These are phyloP conservation scores for Geopyxis carbonaria DNA, from an alignment of 495 filamentous ascomycete genomes.

Conservation along the genomic window DNA sequence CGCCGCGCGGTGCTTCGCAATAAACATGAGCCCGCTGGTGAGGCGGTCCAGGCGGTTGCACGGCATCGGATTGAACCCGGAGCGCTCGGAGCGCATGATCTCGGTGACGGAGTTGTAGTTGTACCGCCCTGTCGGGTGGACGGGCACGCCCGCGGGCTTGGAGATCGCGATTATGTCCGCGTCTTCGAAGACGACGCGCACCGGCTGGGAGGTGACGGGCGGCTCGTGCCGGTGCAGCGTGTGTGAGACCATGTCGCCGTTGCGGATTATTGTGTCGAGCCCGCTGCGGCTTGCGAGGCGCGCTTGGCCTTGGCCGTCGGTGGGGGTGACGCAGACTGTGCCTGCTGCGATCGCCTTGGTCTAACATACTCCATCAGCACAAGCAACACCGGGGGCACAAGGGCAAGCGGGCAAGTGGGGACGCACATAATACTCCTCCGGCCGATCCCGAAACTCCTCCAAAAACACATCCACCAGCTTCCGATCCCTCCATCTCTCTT, in stretches of 20 bases:
- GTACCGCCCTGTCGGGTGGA: slow-evolving; percentile 88
- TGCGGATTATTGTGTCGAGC: slow-evolving; percentile 43
- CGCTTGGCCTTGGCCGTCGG: background rate
- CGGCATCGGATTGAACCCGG: slow-evolving; percentile 55
- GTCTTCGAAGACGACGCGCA: slow-evolving; percentile 76
- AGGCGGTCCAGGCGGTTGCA: slow-evolving; percentile 89
- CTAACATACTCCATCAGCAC: background rate
- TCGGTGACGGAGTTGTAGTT: slow-evolving; percentile 87
- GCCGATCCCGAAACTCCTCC: slow-evolving; percentile 73
- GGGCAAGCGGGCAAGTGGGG: background rate
- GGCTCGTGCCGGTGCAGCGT: slow-evolving; percentile 93
- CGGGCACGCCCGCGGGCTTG: slow-evolving; percentile 86
- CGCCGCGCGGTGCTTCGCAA: slow-evolving; percentile 64
- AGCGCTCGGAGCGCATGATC: slow-evolving; percentile 69
- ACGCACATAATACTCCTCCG: slow-evolving; percentile 68
- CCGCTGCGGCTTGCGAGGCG: background rate
- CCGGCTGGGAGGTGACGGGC: slow-evolving; percentile 61
- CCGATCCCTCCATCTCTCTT: slow-evolving; percentile 70
- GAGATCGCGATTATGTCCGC: slow-evolving; percentile 86
- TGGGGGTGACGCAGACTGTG: slow-evolving; percentile 14
- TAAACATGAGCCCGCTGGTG: slow-evolving; percentile 95
- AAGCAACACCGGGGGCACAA: background rate
- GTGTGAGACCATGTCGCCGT: slow-evolving; percentile 77
- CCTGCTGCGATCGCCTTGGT: slow-evolving; percentile 53
- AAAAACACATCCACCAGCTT: slow-evolving; percentile 62